phyloP scores from a whole-genome alignment of 768 basidiomycete species.

The Gloeopeniophorella convolvens region DNA sequence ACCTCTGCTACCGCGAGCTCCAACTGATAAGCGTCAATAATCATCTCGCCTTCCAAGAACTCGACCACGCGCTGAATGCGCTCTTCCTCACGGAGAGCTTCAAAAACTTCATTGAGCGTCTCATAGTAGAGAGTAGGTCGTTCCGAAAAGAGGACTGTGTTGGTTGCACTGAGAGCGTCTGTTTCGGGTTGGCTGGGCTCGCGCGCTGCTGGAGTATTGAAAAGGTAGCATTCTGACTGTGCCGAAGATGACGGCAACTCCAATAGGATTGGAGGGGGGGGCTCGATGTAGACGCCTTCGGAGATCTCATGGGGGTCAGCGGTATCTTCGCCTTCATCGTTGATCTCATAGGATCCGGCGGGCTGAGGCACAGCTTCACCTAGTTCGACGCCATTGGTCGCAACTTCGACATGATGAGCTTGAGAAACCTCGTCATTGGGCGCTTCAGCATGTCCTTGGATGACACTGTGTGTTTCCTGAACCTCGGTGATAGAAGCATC shows the following conservation, averaged over 20 bases:
- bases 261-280: constrained; percentile 63
- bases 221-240: constrained; percentile 29
- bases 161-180: constrained; percentile 18
- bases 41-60: constrained; percentile 52
- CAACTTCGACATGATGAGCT: not conserved
- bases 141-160: constrained; percentile 49
- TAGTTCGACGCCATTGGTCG: not conserved
- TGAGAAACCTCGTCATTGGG: not conserved
- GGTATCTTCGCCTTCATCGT: not conserved
- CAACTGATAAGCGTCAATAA: constrained; percentile 66
- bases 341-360: constrained; percentile 1
- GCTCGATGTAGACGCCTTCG: constrained; percentile 62
- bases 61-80: constrained; percentile 40
- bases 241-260: constrained; percentile 34
- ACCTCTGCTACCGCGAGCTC: constrained; percentile 64
- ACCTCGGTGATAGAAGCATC: not conserved
- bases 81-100: constrained; percentile 62
- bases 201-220: constrained; percentile 11
- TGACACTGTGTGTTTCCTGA: constrained; percentile 1
- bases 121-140: constrained; percentile 74
- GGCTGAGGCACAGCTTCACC: not conserved
- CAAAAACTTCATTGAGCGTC: constrained; percentile 62
- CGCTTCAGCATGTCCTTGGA: not conserved
- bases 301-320: constrained; percentile 18
- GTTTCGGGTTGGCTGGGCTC: constrained; percentile 8